Conservation (phyloP, 495 filamentous ascomycete genomes). For the Aspergillus mulundensis region DNA sequence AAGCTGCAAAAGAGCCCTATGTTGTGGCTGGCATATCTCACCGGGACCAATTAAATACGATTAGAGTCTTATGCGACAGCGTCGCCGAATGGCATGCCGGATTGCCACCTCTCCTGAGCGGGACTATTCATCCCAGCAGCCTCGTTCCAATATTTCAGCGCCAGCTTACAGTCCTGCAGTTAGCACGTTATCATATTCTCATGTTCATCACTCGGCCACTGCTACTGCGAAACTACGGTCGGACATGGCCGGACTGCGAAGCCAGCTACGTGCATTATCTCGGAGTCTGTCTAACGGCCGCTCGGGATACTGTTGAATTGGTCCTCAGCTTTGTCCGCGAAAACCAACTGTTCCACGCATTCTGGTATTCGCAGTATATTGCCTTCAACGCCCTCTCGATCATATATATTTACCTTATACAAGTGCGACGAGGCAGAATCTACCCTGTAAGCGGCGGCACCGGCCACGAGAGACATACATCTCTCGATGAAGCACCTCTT, state of each 20-base stretch:
- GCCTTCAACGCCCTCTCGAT: conserved; percentile 30
- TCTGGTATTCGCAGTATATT: conserved; percentile 32
- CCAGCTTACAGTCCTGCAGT: conserved; percentile 23
- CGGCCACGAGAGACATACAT: neutral
- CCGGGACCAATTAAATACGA: conserved; percentile 17
- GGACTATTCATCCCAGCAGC: conserved; percentile 23
- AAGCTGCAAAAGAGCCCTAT: conserved; percentile 24
- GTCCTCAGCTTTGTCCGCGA: conserved; percentile 24
- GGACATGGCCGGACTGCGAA: conserved; percentile 15
- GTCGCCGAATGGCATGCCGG: conserved; percentile 23
- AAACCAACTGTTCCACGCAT: conserved; percentile 21
- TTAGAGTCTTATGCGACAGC: conserved; percentile 10
- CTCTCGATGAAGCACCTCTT: conserved; percentile 15
- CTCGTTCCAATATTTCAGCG: conserved; percentile 23
- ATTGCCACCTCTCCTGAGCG: conserved; percentile 22
- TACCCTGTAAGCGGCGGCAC: conserved; percentile 6
- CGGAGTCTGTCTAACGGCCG: conserved; percentile 17
- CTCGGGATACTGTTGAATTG: conserved; percentile 21
- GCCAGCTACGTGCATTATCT: conserved; percentile 17
- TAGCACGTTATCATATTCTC: conserved; percentile 24
- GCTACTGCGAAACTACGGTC: conserved; percentile 22
- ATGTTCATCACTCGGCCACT: conserved; percentile 28
- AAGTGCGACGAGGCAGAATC: conserved; percentile 20
- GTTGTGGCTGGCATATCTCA: conserved; percentile 16
- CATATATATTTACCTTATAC: conserved; percentile 27